phyloP scores from a whole-genome alignment of 2,329 filamentous ascomycete genomes.

The Talaromyces sp. region DNA sequence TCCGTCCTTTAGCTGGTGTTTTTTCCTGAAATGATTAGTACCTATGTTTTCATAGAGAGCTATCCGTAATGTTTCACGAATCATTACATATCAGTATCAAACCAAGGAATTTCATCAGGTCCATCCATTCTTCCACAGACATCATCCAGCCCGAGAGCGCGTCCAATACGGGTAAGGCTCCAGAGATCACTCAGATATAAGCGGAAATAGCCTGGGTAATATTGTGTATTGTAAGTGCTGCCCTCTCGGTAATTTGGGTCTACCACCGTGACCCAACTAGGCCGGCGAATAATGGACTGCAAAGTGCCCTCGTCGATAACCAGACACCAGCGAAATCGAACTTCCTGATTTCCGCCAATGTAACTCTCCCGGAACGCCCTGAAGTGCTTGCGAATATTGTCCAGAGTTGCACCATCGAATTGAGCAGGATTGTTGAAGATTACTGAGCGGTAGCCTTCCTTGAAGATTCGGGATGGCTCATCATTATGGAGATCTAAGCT shows the following conservation, averaged over 20 bases:
- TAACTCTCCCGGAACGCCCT: background rate
- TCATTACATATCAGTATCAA: background rate
- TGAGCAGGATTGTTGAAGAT: background rate
- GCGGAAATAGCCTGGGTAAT: background rate
- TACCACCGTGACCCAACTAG: background rate
- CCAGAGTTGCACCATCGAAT: background rate
- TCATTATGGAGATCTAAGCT: background rate
- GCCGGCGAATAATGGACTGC: background rate
- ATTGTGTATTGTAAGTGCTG: constrained; percentile 1
- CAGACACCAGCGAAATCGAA: background rate
- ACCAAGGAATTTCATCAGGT: constrained; percentile 3
- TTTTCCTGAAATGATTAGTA: too few relatives aligned
- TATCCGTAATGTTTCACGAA: too few relatives aligned
- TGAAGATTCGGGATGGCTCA: background rate
- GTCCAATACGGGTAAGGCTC: background rate
- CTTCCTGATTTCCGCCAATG: background rate
- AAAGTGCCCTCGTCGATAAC: background rate
- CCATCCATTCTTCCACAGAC: constrained; percentile 1
- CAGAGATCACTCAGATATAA: background rate
- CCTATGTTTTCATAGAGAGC: too few relatives aligned
- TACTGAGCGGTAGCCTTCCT: background rate
- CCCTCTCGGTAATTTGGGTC: background rate
- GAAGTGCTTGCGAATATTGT: background rate
- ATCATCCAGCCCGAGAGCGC: background rate
- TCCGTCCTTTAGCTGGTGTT: too few relatives aligned